Conservation (phyloP, 176 grass and related monocot genomes). For the Rhynchospora pubera region DNA sequence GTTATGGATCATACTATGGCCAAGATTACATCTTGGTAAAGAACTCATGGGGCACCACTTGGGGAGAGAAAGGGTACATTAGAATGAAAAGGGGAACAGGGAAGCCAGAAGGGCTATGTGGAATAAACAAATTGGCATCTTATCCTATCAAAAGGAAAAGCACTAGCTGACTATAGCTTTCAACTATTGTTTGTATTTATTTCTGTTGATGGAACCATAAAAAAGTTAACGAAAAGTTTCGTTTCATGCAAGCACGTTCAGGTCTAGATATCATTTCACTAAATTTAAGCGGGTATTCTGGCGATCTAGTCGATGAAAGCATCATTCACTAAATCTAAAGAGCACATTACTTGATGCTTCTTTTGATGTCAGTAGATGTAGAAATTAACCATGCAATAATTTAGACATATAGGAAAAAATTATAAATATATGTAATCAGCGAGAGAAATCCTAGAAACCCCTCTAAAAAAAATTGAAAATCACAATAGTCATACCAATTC, state of each 20-base stretch:
- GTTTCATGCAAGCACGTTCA: background rate
- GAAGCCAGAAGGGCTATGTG: slow-evolving; percentile 56
- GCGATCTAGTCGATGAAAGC: background rate
- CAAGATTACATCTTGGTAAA: slow-evolving; percentile 67
- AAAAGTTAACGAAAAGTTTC: background rate
- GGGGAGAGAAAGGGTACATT: slow-evolving; percentile 70
- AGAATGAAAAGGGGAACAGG: slow-evolving; percentile 68
- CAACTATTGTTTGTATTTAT: slow-evolving; percentile 9
- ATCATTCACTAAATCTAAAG: background rate
- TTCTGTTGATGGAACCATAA: background rate
- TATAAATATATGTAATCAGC: background rate
- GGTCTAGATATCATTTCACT: background rate
- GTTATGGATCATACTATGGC: slow-evolving; percentile 48
- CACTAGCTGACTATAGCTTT: slow-evolving; percentile 1
- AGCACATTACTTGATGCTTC: background rate
- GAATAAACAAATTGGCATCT: slow-evolving; percentile 63
- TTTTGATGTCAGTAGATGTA: background rate
- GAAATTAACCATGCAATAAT: background rate
- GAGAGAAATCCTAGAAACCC: background rate
- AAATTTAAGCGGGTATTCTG: background rate
- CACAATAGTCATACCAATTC: background rate
- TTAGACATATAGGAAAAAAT: background rate
- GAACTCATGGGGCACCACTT: slow-evolving; percentile 67
- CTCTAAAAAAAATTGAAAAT: background rate
- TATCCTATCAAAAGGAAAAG: slow-evolving; percentile 51